Evolutionary conservation across 176 grass and related monocot genomes (phyloP), one percentile per base, ranked within the genome.

Genomic region (Oryza glumipatula): DNA sequence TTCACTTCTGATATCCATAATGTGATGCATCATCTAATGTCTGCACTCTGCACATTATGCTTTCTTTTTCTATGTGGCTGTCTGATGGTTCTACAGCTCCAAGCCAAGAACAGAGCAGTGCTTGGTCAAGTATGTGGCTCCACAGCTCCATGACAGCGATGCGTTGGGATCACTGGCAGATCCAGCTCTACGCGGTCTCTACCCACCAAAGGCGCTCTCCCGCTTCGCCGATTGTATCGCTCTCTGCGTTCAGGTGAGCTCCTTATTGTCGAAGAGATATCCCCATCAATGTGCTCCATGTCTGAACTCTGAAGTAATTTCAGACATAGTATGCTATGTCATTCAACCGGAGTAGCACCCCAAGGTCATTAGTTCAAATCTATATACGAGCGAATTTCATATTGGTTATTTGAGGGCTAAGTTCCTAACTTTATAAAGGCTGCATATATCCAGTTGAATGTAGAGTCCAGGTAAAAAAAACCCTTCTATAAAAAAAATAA

Each of bases 141-240:
- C 89, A 67, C 88, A 91, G 49, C 93, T 98, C 32, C 91, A 92
- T 46, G 93, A 98, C 69, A 92, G 79, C 12, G 86, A 91, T 38
- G 81, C 86, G 16, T 72, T 96, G 72, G 82, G 51, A 56, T 61
- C 77, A 67, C 84, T 98, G 76, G 93, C 88, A 44, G 96, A 98
- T 76, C 96, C 93, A 32, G 91, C 83, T 77, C 89, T 98, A 17
- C 88, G 91, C 3, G 96, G 96, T 39, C 86, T 98, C 41, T 98
- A 94, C 32, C 96, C 89, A 0, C 93, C 93, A 0, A 96, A 92
- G 61, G 86, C 93, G 17, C 14, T 98, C 47, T 98, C 93, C 61
- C 89, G 93, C 41, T 96, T 94, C n/a, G 91, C 96, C 2, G 89
- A 95, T 81, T 83, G 92, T 67, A 83, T 96, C 11, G 67, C 86